A percentile compares a stretch with the other conserved stretches of the same genome.
These are phyloP conservation scores for Peribolospora kevripleyi DNA, from an alignment of 768 basidiomycete genomes.

Conservation along the genomic window DNA sequence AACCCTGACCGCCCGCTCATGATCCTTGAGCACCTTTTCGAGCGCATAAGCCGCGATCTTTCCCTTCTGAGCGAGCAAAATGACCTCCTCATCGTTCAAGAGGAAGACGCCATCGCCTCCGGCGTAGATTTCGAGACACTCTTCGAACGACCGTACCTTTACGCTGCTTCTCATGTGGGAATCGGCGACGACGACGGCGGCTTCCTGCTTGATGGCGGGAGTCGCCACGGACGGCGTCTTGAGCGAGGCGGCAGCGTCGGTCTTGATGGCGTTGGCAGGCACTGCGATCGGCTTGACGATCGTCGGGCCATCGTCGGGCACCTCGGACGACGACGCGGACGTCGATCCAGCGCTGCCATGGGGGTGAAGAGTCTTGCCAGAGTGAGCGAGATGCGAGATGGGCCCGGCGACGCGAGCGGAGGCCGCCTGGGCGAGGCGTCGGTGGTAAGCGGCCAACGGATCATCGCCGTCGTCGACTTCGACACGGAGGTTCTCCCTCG, in stretches of 20 bases:
- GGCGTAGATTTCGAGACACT: slow-evolving; percentile 52
- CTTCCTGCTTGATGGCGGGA: too few relatives aligned
- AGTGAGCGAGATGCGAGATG: slow-evolving; percentile 7
- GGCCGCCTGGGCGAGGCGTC: too few relatives aligned
- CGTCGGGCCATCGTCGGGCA: too few relatives aligned
- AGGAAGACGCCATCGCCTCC: slow-evolving; percentile 21
- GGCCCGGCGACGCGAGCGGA: too few relatives aligned
- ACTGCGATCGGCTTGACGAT: too few relatives aligned
- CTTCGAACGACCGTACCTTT: slow-evolving; percentile 34
- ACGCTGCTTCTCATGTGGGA: neutral
- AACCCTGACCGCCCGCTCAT: slow-evolving; percentile 64
- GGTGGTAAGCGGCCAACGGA: too few relatives aligned
- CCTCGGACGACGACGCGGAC: too few relatives aligned
- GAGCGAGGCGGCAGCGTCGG: too few relatives aligned
- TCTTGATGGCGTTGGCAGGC: too few relatives aligned
- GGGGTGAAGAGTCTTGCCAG: slow-evolving; percentile 10
- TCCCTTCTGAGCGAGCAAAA: slow-evolving; percentile 62
- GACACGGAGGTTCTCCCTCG: too few relatives aligned
- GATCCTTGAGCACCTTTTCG: slow-evolving; percentile 77
- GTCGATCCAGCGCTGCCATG: neutral
- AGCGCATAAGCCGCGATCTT: slow-evolving; percentile 88
- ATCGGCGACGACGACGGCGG: slow-evolving; percentile 5
- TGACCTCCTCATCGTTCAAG: slow-evolving; percentile 76
- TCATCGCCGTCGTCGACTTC: too few relatives aligned
- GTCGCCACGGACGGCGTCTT: too few relatives aligned